Evolutionary conservation across 352 stramenopile genomes (phyloP), one percentile per base, ranked within the genome.

Genomic region (Thalassiosira hispida): DNA sequence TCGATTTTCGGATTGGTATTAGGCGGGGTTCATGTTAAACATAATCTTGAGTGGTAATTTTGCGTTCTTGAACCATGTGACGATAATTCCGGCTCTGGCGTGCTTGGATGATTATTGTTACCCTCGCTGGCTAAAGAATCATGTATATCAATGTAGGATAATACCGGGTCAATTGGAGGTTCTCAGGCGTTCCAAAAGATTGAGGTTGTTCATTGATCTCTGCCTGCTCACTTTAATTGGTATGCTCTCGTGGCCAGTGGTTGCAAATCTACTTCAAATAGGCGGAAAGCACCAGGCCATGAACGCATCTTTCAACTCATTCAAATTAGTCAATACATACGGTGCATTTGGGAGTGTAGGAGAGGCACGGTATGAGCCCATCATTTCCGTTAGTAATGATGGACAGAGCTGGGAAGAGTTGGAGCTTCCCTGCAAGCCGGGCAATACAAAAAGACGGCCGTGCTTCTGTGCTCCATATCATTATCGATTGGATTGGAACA

Each of bases 41-140:
- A 83, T 94, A 18, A 86, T 90, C 22, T 55, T 83, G 16, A 90
- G 83, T 14, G 89, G 89, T 16, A 94, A 94, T 70, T 89, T 92
- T 66, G 77, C 86, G 2, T 91, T 93, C 47, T 71, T 94, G 11
- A 94, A 94, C 70, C 88, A 90, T 73, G 75, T 94, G 31, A 94
- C 89, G 12, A 86, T 90, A 22, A 71, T 92, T 33, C 87, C 89
- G 16, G 79, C 85, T 44, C 52, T 93, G 9, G 81, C 83, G 16
- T 91, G 77, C 73, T 77, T 94, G 40, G 89, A 94, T 74, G 89
- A 94, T 75, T 62, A 62, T 11, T 85, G 66, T 40, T 85, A 59
- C 63, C 74, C 79, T 8, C 47, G 33, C 38, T 76, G 44, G 67
- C 23, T 74, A 8, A 49, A 57, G 62, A 55, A 29, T 22, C 57